Evolutionary conservation across 2,329 filamentous ascomycete species (phyloP).

Genomic region (Hansfordia pulvinata): DNA sequence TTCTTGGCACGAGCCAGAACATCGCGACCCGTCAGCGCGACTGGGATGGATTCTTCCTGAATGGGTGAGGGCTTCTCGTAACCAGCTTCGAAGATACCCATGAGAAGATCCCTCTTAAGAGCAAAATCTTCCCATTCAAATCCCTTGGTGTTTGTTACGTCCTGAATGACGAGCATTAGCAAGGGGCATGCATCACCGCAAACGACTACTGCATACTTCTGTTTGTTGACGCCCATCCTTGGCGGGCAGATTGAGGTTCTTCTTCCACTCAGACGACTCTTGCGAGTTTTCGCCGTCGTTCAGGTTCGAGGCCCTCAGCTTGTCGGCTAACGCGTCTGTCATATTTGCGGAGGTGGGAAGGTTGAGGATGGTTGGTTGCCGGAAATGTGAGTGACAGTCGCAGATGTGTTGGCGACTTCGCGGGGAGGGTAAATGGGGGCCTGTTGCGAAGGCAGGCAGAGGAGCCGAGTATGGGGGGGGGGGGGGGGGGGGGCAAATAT

Average conservation of each 20-base stretch:
- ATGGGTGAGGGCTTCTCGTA: constrained; percentile 98
- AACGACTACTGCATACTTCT: constrained; percentile 39
- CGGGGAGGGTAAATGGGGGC: not conserved
- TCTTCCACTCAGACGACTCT: constrained; percentile 59
- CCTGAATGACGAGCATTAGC: constrained; percentile 34
- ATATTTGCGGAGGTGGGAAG: constrained; percentile 8
- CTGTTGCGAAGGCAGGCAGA: not conserved
- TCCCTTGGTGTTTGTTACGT: constrained; percentile 96
- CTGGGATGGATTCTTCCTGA: constrained; percentile 97
- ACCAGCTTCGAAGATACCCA: constrained; percentile 98
- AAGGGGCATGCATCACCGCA: constrained; percentile 1
- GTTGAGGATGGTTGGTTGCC: constrained; percentile 18
- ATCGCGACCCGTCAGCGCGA: constrained; percentile 87
- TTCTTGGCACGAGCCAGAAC: constrained; percentile 96
- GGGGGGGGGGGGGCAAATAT: too few relatives aligned
- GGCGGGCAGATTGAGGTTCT: constrained; percentile 54
- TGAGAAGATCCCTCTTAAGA: constrained; percentile 87
- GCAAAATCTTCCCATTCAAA: constrained; percentile 96
- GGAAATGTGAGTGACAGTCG: constrained; percentile 10
- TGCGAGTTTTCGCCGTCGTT: constrained; percentile 36
- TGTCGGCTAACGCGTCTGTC: constrained; percentile 16
- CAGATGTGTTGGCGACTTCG: constrained; percentile 2
- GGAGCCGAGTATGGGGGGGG: not conserved
- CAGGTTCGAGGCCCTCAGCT: constrained; percentile 22
- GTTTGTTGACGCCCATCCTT: constrained; percentile 72